Base-by-base conservation (phyloP, 805 yeast species). In the Saturnispora diversa region DNA sequence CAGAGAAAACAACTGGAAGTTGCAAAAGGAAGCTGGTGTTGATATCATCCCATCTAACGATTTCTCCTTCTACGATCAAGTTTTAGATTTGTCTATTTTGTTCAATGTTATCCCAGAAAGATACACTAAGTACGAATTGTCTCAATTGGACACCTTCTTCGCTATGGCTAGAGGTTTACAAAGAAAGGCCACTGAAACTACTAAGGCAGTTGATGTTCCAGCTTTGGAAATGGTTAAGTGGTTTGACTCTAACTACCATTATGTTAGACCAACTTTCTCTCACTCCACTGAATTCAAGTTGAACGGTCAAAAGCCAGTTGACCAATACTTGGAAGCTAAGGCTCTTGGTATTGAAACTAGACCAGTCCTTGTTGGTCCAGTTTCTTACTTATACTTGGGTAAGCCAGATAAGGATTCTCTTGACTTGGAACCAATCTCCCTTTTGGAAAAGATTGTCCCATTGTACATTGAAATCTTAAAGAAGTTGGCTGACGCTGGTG, bases 121-220 rank as follows among this genome's bases (percentile, higher is more conserved):
- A 71, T 92, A 92, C 81, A 73, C 90, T 70, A 83, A 92, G 75
- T 85, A 73, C 70, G 78, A 81, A 59, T 78, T 92, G 64, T 77
- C 86, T 52, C 80, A 86, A 64, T 74, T 92, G 55, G 98, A 92
- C 70, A 84, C 86, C 49, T 70, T 84, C 60, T 92, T 92, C 66
- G 98, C 98, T 62, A 92, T 92, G 97, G 98, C 97, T 71, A 87
- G 98, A 79, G 98, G 98, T 80, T 77, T 92, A 66, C 98, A 92
- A 75, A 85, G 92, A 73, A 80, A 83, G 69, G 95, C 94, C 53
- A 83, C 94, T 53, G 94, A 82, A 56, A 62, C 87, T 52, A 65
- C 78, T 48, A 75, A 81, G 56, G 95, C 94, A 54, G 95, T 92
- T 56, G 98, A 92, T 68, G 98, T 92, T 48, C 90, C 97, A 50